Conservation (phyloP, 1,139 yeast species). For the Scheffersomyces titani region DNA sequence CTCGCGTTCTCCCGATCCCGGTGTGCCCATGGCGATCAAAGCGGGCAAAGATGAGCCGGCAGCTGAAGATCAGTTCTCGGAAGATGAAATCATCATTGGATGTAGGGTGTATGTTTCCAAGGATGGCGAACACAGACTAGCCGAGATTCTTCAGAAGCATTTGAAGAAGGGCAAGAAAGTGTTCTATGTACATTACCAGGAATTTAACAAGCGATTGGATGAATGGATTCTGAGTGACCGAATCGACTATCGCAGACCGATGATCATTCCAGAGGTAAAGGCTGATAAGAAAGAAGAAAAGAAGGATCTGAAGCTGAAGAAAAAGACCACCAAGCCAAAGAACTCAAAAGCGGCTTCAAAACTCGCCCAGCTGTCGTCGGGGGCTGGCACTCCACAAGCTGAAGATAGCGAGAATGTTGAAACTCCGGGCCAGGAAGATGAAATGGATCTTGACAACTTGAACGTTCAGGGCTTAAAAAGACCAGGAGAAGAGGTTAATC, state of each 20-base stretch:
- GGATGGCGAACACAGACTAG: slow-evolving; percentile 76
- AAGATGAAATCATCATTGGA: slow-evolving; percentile 62
- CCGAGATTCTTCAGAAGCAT: slow-evolving; percentile 83
- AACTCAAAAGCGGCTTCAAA: slow-evolving; percentile 10
- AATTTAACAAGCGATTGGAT: slow-evolving; percentile 85
- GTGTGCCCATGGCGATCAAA: slow-evolving; percentile 4
- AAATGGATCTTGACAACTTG: slow-evolving; percentile 83
- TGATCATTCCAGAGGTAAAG: slow-evolving; percentile 71
- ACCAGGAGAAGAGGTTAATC: slow-evolving; percentile 68
- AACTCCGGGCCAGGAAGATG: slow-evolving; percentile 50
- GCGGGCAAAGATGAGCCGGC: slow-evolving; percentile 6
- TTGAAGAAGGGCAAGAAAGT: slow-evolving; percentile 73
- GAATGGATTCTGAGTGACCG: slow-evolving; percentile 84
- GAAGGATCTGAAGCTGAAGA: slow-evolving; percentile 16
- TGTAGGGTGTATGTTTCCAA: slow-evolving; percentile 81
- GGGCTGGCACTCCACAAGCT: slow-evolving; percentile 23
- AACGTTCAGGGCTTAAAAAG: slow-evolving; percentile 78
- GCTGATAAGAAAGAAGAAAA: slow-evolving; percentile 40
- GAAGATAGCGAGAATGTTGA: slow-evolving; percentile 20
- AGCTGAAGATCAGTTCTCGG: slow-evolving; percentile 23
- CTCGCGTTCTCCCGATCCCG: neutral
- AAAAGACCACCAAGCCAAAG: slow-evolving; percentile 12
- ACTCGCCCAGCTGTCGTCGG: slow-evolving; percentile 13
- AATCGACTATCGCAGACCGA: slow-evolving; percentile 67
- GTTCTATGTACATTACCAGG: slow-evolving; percentile 92